Evolutionary conservation across 139 green algal genomes (phyloP), one percentile per base, ranked within the genome.

Genomic region (Penium margaritaceum): DNA sequence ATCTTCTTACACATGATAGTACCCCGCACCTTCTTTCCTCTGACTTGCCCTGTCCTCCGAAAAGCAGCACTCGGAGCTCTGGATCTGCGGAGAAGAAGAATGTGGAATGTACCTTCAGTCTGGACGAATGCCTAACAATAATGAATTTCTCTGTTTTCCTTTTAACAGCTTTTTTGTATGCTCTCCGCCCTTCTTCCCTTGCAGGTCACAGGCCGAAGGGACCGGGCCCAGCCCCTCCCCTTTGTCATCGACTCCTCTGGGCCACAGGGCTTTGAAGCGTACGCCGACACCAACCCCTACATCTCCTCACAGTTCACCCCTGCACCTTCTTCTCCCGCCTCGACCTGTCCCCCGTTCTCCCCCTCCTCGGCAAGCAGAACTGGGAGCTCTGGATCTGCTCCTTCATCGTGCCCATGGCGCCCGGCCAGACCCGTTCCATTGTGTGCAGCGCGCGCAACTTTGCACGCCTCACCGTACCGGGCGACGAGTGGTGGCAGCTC

Each of bases 301-400:
- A 71, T 77, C 60, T 44, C 41, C 19, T 77, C 70, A n/a, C 24
- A 54, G 39, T 77, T 77, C 57, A 30, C 0, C 70, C 70, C 35
- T 44, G 29, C 34, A 62, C 39, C n/a, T 57, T 77, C n/a, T 63
- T 67, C 30, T 72, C 24, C 51, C 51, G 51, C 29, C 44, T 76
- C 54, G 68, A 76, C 27, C 68, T 76, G 27, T 63, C 30, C 30
- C 17, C 62, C 3, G 29, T 30, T 2, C 61, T 76, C 19, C 68
- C 68, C 27, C 14, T 76, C 15, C n/a, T 76, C 17, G 68, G 68
- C 38, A 44, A 70, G 68, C 51, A 77, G 36, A 30, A 60, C 21
- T 77, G 70, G 70, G 33, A 77, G 57, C 72, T 77, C 19, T 77
- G 58, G 57, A 77, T 77, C 37, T 70, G 57, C 36, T 77, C 70